Evolutionary conservation across 768 basidiomycete genomes (phyloP), one percentile per base, ranked within the genome.

Genomic region (Pleurotus pulmonarius): DNA sequence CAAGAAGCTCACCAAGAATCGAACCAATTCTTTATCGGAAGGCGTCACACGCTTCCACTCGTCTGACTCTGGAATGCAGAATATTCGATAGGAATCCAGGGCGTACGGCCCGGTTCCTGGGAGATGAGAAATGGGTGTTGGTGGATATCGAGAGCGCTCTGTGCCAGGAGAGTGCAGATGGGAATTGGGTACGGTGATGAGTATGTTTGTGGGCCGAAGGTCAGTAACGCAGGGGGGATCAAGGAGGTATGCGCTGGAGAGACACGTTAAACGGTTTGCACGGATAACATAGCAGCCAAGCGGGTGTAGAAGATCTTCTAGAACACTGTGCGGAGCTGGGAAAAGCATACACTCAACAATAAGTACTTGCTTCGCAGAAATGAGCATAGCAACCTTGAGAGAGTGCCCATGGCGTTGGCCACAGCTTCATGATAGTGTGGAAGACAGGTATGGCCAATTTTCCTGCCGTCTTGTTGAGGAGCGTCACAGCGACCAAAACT

Each of bases 21-120:
- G 77, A 38, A 83, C 69, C 22, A 92, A 73, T 56, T 88, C 85
- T 68, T 91, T 91, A 64, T 92, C 88, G 25, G 59, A 65, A 0
- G 90, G 87, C 62, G 75, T 70, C 12, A 90, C 87, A 0, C 61
- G 55, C 62, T 82, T 81, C 90, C 88, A 90, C 55, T 82, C 83
- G 9, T 77, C 74, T 6, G 70, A 67, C 8, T 56, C 63, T 9
- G 67, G 69, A 58, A 67, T 69, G 58, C 81, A 88, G 67, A 88
- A 91, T 16, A 91, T 88, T 40, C 87, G 78, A 62, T 88, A 88
- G 4, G 86, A 89, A 65, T 91, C 89, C 1, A 88, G 75, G 1
- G 90, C 90, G 58, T 91, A 92, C 3, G 74, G 71, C 0, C 90
- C 88, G 1, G 83, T 74, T 0, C 88, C 88, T 0, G 86, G 83